These are phyloP conservation scores for Cyberlindnera bimundalis DNA, from an alignment of 805 yeast genomes.

Conservation along the genomic window DNA sequence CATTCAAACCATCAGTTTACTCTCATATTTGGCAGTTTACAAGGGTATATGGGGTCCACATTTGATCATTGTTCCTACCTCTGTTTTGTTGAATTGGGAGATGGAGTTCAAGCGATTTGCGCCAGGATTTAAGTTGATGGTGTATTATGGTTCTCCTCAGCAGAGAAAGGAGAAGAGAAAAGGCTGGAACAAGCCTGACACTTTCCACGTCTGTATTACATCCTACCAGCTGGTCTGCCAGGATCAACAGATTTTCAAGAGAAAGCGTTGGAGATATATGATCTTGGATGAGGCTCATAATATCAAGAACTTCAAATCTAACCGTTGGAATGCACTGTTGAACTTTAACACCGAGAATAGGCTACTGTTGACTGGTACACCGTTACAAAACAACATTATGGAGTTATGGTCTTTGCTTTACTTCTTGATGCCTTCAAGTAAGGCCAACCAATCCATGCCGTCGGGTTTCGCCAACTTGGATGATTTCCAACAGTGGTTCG, in stretches of 20 bases:
- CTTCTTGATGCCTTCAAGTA: constrained; percentile 91
- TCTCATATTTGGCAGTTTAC: constrained; percentile 88
- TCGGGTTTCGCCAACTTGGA: constrained; percentile 91
- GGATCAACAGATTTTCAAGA: constrained; percentile 88
- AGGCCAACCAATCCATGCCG: constrained; percentile 71
- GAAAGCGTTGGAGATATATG: constrained; percentile 95
- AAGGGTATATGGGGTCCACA: constrained; percentile 98
- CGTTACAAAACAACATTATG: constrained; percentile 89
- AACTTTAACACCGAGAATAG: constrained; percentile 93
- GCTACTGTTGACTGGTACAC: constrained; percentile 90
- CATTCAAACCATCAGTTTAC: constrained; percentile 86
- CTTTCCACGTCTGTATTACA: constrained; percentile 95
- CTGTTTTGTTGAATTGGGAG: constrained; percentile 98
- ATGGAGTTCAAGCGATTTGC: constrained; percentile 98
- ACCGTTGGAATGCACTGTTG: constrained; percentile 93
- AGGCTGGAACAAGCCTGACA: constrained; percentile 96
- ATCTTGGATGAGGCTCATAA: constrained; percentile 97
- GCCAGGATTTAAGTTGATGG: constrained; percentile 93
- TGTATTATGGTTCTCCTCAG: constrained; percentile 95
- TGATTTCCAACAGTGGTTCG: constrained; percentile 98
- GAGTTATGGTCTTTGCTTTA: constrained; percentile 95
- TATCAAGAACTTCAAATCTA: constrained; percentile 92
- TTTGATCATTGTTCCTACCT: constrained; percentile 93
- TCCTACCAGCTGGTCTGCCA: constrained; percentile 97
- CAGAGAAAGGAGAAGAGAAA: constrained; percentile 93